phyloP scores from a whole-genome alignment of 1,284 basidiomycete genomes.

The Boletus albobrunnescens region DNA sequence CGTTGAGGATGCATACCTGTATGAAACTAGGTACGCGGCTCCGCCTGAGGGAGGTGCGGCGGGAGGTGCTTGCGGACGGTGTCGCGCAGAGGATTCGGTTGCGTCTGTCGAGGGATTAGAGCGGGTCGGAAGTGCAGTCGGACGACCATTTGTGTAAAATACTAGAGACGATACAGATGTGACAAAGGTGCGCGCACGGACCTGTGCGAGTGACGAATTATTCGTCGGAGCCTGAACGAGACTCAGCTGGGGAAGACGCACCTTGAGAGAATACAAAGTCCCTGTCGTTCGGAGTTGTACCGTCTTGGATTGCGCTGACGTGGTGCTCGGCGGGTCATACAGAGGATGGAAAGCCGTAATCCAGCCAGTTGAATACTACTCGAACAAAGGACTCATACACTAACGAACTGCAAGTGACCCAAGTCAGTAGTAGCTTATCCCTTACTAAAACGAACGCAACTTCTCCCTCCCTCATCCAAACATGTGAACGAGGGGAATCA shows the following conservation, averaged over 20 bases:
- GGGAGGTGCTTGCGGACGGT: neutral
- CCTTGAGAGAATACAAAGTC: constrained; percentile 1
- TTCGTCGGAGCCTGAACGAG: neutral
- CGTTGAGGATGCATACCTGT: neutral
- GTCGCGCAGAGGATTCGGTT: constrained; percentile 1
- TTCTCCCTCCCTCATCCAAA: neutral
- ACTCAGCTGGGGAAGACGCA: neutral
- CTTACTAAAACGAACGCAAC: neutral
- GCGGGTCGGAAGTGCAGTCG: neutral
- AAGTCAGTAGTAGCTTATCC: neutral
- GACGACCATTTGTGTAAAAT: neutral
- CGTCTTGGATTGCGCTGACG: neutral
- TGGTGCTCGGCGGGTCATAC: neutral
- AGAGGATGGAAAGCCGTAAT: constrained; percentile 15
- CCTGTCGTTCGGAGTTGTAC: neutral
- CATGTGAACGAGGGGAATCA: neutral
- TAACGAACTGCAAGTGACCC: constrained; percentile 2
- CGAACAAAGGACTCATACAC: constrained; percentile 14
- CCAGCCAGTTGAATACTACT: constrained; percentile 6
- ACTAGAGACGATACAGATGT: neutral
- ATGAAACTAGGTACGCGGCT: neutral
- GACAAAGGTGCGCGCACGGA: neutral
- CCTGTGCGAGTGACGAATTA: neutral
- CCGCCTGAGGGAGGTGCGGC: neutral
- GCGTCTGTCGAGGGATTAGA: neutral